These are phyloP conservation scores for Podospora sp. DNA, from an alignment of 495 filamentous ascomycete species.

Conservation along the genomic window DNA sequence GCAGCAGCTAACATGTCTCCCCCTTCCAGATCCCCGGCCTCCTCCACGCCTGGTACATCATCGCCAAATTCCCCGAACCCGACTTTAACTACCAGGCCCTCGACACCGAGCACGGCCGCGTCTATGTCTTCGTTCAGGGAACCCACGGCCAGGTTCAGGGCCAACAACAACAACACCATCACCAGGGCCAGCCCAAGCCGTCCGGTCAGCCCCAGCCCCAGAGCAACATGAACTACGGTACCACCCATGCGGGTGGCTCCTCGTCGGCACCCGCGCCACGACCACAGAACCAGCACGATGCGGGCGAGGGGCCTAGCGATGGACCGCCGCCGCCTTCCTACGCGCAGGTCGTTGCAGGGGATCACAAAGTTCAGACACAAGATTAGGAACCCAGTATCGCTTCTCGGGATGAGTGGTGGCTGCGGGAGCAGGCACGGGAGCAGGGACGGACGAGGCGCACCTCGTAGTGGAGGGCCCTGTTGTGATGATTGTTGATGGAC, in stretches of 20 bases:
- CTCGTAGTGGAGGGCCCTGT: constrained; percentile 24
- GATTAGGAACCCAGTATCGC: constrained; percentile 48
- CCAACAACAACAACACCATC: constrained; percentile 24
- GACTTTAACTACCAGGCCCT: constrained; percentile 66
- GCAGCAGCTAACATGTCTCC: constrained; percentile 14
- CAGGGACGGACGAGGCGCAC: constrained; percentile 2
- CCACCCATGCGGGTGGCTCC: constrained; percentile 27
- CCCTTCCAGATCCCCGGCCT: constrained; percentile 73
- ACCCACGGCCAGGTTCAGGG: constrained; percentile 21
- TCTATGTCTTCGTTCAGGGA: constrained; percentile 70
- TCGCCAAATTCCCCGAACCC: constrained; percentile 81
- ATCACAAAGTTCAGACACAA: constrained; percentile 80
- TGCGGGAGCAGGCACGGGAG: not conserved
- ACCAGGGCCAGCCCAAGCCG: constrained; percentile 7
- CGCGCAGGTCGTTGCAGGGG: constrained; percentile 81
- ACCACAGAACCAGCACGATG: constrained; percentile 26
- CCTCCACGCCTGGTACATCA: constrained; percentile 97
- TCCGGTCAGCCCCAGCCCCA: constrained; percentile 36
- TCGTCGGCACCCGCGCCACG: constrained; percentile 21
- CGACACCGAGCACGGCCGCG: constrained; percentile 56
- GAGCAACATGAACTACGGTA: constrained; percentile 46
- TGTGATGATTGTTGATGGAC: constrained; percentile 27
- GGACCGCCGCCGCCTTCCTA: constrained; percentile 70
- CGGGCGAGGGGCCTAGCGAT: constrained; percentile 46
- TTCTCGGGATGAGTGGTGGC: constrained; percentile 8